Conservation (phyloP, 371 early-diverging fungal genomes). For the Fennellomyces sp. region DNA sequence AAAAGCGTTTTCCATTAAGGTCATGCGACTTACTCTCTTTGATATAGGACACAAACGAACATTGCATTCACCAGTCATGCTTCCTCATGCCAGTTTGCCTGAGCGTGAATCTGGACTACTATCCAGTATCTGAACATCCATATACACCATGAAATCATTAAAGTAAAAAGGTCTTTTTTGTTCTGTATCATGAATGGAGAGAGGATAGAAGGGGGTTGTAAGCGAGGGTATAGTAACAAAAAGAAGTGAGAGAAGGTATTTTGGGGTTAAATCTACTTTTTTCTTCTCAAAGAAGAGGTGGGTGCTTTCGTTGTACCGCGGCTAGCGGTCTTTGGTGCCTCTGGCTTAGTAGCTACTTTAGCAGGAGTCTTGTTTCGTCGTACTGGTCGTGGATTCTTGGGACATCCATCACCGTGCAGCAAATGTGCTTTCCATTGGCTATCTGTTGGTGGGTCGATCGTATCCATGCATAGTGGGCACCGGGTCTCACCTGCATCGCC, state of each 20-base stretch:
- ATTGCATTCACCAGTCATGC: too few species aligned
- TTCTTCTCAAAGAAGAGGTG: slow-evolving; percentile 11
- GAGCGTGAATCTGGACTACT: not conserved
- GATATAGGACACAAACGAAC: too few species aligned
- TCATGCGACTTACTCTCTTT: too few species aligned
- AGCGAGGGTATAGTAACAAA: not conserved
- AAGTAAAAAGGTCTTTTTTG: not conserved
- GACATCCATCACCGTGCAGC: slow-evolving; percentile 57
- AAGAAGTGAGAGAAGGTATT: not conserved
- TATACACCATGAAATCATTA: too few species aligned
- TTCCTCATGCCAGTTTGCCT: not conserved
- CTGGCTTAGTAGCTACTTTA: slow-evolving; percentile 1
- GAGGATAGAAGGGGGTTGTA: too few species aligned
- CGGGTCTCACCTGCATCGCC: slow-evolving; percentile 32
- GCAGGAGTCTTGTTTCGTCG: slow-evolving; percentile 14
- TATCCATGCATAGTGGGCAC: slow-evolving; percentile 69
- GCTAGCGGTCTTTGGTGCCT: not conserved
- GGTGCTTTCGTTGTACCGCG: slow-evolving; percentile 2
- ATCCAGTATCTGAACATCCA: not conserved
- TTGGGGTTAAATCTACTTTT: slow-evolving; percentile 9
- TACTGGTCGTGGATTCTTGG: slow-evolving; percentile 35
- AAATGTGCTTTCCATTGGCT: slow-evolving; percentile 71
- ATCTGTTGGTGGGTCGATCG: slow-evolving; percentile 62
- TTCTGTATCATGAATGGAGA: not conserved
- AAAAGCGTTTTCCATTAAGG: too few species aligned